Evolutionary conservation across 2,329 filamentous ascomycete genomes (phyloP).

Genomic region (Nigrograna mackinnonii): DNA sequence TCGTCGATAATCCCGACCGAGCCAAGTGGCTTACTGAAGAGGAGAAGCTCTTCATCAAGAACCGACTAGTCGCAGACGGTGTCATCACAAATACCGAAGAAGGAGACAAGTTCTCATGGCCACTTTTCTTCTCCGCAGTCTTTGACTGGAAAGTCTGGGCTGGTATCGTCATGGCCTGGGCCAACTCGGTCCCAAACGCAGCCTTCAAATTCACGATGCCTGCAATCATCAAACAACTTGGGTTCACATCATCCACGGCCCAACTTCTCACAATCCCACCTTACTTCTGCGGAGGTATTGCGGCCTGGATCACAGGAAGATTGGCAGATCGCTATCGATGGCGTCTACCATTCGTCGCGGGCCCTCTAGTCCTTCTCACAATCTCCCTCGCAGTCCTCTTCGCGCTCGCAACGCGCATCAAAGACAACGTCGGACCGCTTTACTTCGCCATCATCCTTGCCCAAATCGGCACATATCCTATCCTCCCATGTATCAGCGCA

Average conservation of each 20-base stretch:
- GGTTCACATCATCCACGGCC: slow-evolving; percentile 26
- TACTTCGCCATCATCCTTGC: slow-evolving; percentile 3
- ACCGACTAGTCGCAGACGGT: slow-evolving; percentile 1
- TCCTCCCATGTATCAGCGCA: neutral
- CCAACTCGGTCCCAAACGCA: slow-evolving; percentile 4
- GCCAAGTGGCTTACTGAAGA: slow-evolving; percentile 6
- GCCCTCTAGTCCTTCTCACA: neutral
- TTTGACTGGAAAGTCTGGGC: slow-evolving; percentile 4
- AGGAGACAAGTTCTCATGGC: neutral
- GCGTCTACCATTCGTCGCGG: neutral
- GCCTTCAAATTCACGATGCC: slow-evolving; percentile 32
- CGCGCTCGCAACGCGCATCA: neutral
- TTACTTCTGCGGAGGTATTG: neutral
- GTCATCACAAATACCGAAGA: neutral
- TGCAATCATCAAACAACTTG: slow-evolving; percentile 28
- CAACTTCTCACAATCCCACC: slow-evolving; percentile 8
- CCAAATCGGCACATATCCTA: slow-evolving; percentile 3
- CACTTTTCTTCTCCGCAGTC: neutral
- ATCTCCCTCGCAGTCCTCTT: neutral
- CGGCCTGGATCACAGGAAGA: neutral
- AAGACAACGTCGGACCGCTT: neutral
- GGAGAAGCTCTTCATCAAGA: slow-evolving; percentile 4
- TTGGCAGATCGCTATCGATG: neutral
- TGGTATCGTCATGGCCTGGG: slow-evolving; percentile 4
- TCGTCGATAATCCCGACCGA: slow-evolving; percentile 5